Evolutionary conservation across 2,329 filamentous ascomycete species (phyloP).

Genomic region (Pseudogymnoascus sp.): DNA sequence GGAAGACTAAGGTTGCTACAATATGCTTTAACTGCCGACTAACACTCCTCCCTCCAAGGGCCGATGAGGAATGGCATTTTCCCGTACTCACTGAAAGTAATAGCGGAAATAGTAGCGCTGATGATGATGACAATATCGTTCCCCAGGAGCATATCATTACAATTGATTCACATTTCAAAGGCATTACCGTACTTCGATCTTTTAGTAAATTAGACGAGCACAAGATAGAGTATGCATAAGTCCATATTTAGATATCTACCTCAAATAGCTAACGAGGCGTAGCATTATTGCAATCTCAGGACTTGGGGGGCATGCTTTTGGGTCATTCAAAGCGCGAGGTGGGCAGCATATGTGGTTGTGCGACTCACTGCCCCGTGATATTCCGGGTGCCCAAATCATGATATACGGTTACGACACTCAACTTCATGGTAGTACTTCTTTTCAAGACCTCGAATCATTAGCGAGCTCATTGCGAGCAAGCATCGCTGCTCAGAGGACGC

Average conservation of each 20-base stretch:
- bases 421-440: background rate
- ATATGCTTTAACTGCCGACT: background rate
- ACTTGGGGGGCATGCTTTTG: background rate
- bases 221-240: background rate
- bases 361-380: background rate
- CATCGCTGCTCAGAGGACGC: background rate
- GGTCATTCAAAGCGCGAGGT: background rate
- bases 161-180: background rate
- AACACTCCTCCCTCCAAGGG: background rate
- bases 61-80: background rate
- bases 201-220: background rate
- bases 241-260: background rate
- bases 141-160: background rate
- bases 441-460: background rate
- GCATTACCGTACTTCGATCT: background rate
- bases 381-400: background rate
- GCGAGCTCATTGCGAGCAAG: background rate
- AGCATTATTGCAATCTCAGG: background rate
- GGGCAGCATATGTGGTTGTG: constrained; percentile 2
- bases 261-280: background rate
- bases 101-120: background rate
- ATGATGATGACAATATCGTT: background rate
- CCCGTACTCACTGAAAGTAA: background rate
- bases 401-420: background rate
- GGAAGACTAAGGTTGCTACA: background rate